These are phyloP conservation scores for Puya raimondii DNA, from an alignment of 176 grass and related monocot species.

Conservation along the genomic window DNA sequence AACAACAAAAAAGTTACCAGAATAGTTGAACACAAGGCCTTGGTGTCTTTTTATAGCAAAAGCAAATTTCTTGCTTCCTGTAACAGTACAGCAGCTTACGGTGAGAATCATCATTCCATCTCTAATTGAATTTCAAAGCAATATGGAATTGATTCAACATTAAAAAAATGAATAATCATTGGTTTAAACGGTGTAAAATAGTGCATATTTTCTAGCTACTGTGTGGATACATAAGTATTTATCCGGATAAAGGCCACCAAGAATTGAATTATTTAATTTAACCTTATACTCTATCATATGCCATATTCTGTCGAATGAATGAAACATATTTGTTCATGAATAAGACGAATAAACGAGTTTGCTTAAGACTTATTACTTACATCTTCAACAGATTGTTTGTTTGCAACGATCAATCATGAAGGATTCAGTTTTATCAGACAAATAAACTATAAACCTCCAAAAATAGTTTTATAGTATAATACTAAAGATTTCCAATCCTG, in stretches of 20 bases:
- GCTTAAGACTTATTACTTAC: not conserved
- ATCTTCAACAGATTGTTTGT: not conserved
- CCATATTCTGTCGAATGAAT: not conserved
- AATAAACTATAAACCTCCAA: constrained; percentile 1
- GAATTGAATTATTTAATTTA: not conserved
- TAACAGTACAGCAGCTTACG: too few species aligned
- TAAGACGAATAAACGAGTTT: not conserved
- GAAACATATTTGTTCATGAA: not conserved
- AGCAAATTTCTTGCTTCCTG: too few species aligned
- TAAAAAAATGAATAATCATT: not conserved
- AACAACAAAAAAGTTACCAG: too few species aligned
- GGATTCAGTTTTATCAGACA: constrained; percentile 2
- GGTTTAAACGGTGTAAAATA: not conserved
- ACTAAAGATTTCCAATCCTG: not conserved
- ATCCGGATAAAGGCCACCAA: too few species aligned
- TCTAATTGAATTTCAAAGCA: too few species aligned
- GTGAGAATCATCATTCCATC: too few species aligned
- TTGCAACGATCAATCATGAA: not conserved
- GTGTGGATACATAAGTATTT: too few species aligned
- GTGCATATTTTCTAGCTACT: too few species aligned
- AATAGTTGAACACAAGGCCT: too few species aligned
- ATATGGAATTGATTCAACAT: too few species aligned
- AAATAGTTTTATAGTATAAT: not conserved
- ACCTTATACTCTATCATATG: not conserved
- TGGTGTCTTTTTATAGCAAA: too few species aligned